These are phyloP conservation scores for Phialemoniopsis sp. DNA, from an alignment of 2,329 filamentous ascomycete species.

Conservation along the genomic window DNA sequence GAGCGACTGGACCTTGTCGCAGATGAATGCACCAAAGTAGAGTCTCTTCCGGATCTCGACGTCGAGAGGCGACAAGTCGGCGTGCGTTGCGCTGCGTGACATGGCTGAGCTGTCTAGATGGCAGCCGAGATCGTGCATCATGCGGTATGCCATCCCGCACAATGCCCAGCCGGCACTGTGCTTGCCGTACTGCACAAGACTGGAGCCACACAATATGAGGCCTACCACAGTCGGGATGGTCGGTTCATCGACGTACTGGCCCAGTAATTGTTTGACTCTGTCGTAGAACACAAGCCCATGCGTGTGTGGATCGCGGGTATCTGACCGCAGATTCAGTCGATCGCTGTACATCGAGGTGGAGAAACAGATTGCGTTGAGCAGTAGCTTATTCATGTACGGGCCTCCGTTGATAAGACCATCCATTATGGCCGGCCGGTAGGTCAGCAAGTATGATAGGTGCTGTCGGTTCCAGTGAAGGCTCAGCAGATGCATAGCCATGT, in stretches of 20 bases:
- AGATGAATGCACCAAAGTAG: no score
- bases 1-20: no score
- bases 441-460: constrained; percentile 28
- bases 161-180: constrained; percentile 27
- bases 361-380: constrained; percentile 36
- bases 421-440: constrained; percentile 32
- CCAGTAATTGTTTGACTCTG: constrained; percentile 27
- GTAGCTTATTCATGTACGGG: constrained; percentile 28
- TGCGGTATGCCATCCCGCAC: constrained; percentile 29
- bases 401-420: constrained; percentile 28
- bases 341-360: constrained; percentile 32
- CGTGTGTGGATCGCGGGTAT: constrained; percentile 24
- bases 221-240: constrained; percentile 31
- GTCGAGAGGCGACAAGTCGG: no score
- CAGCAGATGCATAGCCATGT: constrained; percentile 28
- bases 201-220: constrained; percentile 24
- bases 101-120: no score
- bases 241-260: constrained; percentile 23
- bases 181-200: constrained; percentile 24
- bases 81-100: no score
- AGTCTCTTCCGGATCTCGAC: no score
- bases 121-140: no score
- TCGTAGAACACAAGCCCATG: constrained; percentile 30
- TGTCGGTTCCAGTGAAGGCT: constrained; percentile 31
- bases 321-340: constrained; percentile 23